Evolutionary conservation across 495 filamentous ascomycete species (phyloP).

Genomic region (Trichoderma gamsii): DNA sequence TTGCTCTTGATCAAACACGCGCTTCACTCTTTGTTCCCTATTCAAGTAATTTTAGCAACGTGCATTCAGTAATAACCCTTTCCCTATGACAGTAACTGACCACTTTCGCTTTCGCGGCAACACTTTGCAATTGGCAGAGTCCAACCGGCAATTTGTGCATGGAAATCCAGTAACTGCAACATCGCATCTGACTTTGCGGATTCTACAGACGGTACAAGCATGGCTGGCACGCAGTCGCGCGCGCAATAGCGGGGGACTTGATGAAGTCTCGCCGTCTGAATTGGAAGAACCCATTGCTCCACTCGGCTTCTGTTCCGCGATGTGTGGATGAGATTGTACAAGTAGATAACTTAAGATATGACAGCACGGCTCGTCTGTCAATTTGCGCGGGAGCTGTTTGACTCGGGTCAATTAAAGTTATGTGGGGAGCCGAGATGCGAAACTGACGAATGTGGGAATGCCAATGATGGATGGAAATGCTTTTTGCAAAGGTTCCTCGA

Average conservation of each 20-base stretch:
- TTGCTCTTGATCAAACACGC: background rate
- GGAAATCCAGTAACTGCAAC: background rate
- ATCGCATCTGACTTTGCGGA: constrained; percentile 4
- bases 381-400: background rate
- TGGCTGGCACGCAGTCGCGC: constrained; percentile 4
- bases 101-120: constrained; percentile 4
- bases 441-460: no score
- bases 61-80: background rate
- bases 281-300: constrained; percentile 9
- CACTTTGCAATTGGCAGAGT: constrained; percentile 5
- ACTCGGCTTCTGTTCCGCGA: background rate
- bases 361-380: background rate
- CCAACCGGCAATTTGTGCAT: constrained; percentile 3
- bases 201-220: background rate
- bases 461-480: no score
- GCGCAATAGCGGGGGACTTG: background rate
- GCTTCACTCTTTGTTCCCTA: constrained; percentile 5
- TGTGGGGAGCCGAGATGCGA: background rate
- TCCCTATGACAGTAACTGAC: background rate
- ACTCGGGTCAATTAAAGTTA: background rate
- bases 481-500: no score
- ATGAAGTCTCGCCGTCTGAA: background rate
- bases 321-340: background rate
- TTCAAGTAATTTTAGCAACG: background rate
- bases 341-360: background rate